phyloP scores from a whole-genome alignment of 306 rosid genomes.

The Prunus kanzakura region DNA sequence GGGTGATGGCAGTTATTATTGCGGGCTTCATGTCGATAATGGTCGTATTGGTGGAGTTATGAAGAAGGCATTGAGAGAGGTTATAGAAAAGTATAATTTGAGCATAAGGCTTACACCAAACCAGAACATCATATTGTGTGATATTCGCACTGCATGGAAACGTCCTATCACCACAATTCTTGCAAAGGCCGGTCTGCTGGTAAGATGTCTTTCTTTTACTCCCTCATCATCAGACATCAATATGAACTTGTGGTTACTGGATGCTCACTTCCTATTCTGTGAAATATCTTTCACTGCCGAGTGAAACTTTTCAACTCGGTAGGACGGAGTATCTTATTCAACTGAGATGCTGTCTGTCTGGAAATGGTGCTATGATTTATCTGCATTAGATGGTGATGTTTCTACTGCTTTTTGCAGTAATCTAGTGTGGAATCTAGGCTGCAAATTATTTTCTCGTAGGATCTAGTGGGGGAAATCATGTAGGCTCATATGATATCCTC shows the following conservation, averaged over 20 bases:
- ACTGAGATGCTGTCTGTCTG: background rate
- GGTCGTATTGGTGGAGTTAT: conserved; percentile 87
- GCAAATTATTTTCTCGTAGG: background rate
- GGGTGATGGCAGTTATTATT: conserved; percentile 89
- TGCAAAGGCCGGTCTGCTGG: conserved; percentile 97
- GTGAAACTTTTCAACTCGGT: background rate
- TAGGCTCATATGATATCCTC: background rate
- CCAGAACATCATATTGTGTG: conserved; percentile 86
- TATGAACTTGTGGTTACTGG: background rate
- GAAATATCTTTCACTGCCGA: background rate
- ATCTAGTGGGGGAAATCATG: background rate
- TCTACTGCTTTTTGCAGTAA: background rate
- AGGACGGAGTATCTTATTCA: background rate
- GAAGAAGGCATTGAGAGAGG: conserved; percentile 85
- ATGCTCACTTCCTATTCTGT: background rate
- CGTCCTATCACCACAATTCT: conserved; percentile 84
- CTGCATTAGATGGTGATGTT: background rate
- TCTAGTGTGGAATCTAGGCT: background rate
- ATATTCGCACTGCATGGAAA: conserved; percentile 80
- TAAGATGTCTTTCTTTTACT: conserved; percentile 38
- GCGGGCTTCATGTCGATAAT: conserved; percentile 88
- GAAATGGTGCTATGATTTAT: background rate
- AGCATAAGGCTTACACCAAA: conserved; percentile 84
- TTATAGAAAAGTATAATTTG: conserved; percentile 81
- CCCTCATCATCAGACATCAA: conserved; percentile 10